Evolutionary conservation across 371 early-diverging fungal species (phyloP).

Genomic region (Haplosporangium sp.): DNA sequence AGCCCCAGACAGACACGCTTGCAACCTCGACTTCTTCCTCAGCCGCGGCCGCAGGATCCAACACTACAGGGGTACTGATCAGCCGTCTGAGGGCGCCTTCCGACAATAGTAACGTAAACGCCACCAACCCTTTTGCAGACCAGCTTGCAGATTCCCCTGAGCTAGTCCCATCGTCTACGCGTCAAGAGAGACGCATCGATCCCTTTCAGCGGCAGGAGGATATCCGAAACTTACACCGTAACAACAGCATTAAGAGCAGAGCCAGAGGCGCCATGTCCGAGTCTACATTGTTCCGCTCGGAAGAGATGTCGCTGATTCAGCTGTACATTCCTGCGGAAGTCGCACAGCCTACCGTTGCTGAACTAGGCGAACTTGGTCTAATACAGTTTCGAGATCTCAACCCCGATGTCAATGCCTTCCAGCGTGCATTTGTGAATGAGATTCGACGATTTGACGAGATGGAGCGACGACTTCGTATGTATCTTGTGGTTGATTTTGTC

Average conservation of each 20-base stretch:
- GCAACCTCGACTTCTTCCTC: constrained; percentile 27
- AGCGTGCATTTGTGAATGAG: constrained; percentile 92
- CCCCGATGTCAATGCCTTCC: constrained; percentile 93
- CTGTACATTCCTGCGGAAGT: constrained; percentile 96
- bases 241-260: background rate
- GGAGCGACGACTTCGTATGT: constrained; percentile 88
- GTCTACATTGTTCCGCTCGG: constrained; percentile 88
- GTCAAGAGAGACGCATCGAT: constrained; percentile 14
- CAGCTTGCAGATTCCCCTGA: constrained; percentile 7
- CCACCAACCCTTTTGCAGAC: constrained; percentile 5
- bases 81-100: constrained; percentile 32
- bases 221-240: constrained; percentile 28
- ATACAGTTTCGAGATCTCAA: constrained; percentile 96
- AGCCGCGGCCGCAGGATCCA: constrained; percentile 4
- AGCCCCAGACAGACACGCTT: constrained; percentile 7
- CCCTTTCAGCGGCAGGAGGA: constrained; percentile 38
- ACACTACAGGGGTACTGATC: constrained; percentile 13
- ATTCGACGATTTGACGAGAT: constrained; percentile 92
- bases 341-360: constrained; percentile 90
- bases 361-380: constrained; percentile 94
- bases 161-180: constrained; percentile 4
- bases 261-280: constrained; percentile 50
- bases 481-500: background rate
- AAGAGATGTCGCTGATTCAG: constrained; percentile 96
- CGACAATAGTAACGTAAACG: constrained; percentile 7